Evolutionary conservation across 2,329 filamentous ascomycete genomes (phyloP), one percentile per base, ranked within the genome.

Genomic region (Aspergillus sp.): DNA sequence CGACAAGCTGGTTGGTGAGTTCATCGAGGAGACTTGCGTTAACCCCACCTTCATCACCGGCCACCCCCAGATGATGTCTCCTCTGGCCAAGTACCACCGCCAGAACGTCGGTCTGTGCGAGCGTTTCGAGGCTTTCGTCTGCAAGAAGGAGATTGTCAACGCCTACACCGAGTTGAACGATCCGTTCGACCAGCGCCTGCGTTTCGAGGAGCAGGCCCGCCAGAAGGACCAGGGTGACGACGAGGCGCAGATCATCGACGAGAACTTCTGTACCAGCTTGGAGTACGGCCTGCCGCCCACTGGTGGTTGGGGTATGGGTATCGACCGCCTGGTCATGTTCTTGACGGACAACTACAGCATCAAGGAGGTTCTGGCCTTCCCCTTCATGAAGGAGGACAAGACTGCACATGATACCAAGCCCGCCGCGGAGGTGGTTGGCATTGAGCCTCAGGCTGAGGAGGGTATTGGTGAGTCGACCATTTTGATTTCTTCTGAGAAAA

Each of bases 151-250:
- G 77, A 97, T 98, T 68, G 90, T 89, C 72, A 98, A 99, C 74
- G 93, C 93, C 5, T 96, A 97, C 81, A 98, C 94, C 41, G 95
- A 99, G 86, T 88, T 99, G 85, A 96, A 96, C 83, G 91, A 97
- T 72, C 92, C 94, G 59, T 94, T 96, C 71, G 93, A 97, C 78
- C 95, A 99, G 82, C 87, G 95, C 63, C 81, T 94, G 64, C 88
- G 92, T 30, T 94, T 94, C 77, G 92, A 96, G 77, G 94, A 98
- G 86, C 95, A 99, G 81, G 94, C 93, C 4, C 85, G 87, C 70
- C 93, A 98, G 83, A 98, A 98, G 86, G 92, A 88, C 6, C 91
- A 96, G 80, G 95, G 96, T 73, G 96, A 99, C 68, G 92, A 98
- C 70, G 96, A 99, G 81, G 96, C 94, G 1, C 95, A 98, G 81